These are phyloP conservation scores for Cotoneaster glaucophyllus DNA, from an alignment of 306 rosid species.

Conservation along the genomic window DNA sequence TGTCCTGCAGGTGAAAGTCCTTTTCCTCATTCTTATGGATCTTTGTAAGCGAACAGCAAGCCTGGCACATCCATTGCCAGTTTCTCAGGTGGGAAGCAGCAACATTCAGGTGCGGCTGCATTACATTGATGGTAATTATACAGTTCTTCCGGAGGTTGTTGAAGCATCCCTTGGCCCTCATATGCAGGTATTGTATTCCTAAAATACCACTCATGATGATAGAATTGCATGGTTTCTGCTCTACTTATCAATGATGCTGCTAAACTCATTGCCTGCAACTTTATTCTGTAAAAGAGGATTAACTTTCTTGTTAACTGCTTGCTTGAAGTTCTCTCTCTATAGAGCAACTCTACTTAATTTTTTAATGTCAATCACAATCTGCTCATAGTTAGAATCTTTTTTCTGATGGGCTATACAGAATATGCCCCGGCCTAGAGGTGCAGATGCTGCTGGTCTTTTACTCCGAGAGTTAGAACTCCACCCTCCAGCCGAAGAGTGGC, in stretches of 20 bases:
- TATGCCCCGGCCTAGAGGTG: slow-evolving; percentile 96
- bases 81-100: slow-evolving; percentile 84
- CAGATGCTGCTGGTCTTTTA: slow-evolving; percentile 90
- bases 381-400: neutral
- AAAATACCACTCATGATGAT: neutral
- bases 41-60: slow-evolving; percentile 77
- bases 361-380: neutral
- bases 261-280: neutral
- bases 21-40: slow-evolving; percentile 80
- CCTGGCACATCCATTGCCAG: slow-evolving; percentile 74
- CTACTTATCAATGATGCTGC: neutral
- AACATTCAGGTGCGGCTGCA: slow-evolving; percentile 89
- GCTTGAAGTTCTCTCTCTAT: neutral
- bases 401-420: slow-evolving; percentile 34
- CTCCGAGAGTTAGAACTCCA: slow-evolving; percentile 92
- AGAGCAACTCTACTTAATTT: neutral
- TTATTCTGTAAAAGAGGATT: neutral
- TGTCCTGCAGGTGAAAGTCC: slow-evolving; percentile 69
- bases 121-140: slow-evolving; percentile 88
- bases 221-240: neutral
- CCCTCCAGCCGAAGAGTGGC: slow-evolving; percentile 99
- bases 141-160: slow-evolving; percentile 88
- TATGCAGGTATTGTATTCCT: slow-evolving; percentile 62
- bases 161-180: slow-evolving; percentile 94
- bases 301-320: neutral